phyloP scores from a whole-genome alignment of 495 filamentous ascomycete genomes.

The Trypethelium eluteriae region DNA sequence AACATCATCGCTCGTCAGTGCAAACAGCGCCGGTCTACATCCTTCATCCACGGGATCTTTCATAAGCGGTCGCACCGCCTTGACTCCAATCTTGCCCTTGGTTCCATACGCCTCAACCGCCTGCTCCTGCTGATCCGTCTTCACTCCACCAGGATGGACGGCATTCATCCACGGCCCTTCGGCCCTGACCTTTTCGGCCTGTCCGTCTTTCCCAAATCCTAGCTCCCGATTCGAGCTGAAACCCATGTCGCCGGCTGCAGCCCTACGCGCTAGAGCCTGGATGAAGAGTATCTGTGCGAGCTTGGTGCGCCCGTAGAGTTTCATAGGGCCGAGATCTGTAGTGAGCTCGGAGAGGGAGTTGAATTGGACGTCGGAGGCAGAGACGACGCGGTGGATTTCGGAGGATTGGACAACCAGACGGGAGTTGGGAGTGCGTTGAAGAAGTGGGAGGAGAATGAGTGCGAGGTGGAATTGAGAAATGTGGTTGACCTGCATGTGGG shows the following conservation, averaged over 20 bases:
- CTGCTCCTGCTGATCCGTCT: constrained; percentile 46
- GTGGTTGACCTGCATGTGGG: constrained; percentile 35
- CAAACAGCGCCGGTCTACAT: constrained; percentile 44
- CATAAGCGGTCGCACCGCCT: constrained; percentile 40
- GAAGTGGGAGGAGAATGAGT: constrained; percentile 28
- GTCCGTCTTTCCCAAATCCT: background rate
- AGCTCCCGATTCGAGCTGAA: constrained; percentile 18
- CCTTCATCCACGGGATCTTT: constrained; percentile 45
- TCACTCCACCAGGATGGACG: constrained; percentile 45
- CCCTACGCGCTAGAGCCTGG: constrained; percentile 31
- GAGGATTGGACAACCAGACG: constrained; percentile 47
- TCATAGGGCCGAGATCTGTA: constrained; percentile 43
- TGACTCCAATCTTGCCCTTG: constrained; percentile 37
- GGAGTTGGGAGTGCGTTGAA: constrained; percentile 28
- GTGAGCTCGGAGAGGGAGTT: constrained; percentile 48
- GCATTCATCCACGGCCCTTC: constrained; percentile 41
- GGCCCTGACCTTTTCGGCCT: background rate
- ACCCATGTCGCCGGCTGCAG: constrained; percentile 35
- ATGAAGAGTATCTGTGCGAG: constrained; percentile 48
- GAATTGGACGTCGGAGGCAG: constrained; percentile 43
- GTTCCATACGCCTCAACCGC: constrained; percentile 46
- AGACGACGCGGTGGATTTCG: constrained; percentile 43
- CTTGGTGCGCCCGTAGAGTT: constrained; percentile 49
- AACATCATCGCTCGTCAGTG: constrained; percentile 42
- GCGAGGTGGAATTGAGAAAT: constrained; percentile 32